phyloP scores from a whole-genome alignment of 768 basidiomycete species.

The Xerocomus brunneocitrinus region DNA sequence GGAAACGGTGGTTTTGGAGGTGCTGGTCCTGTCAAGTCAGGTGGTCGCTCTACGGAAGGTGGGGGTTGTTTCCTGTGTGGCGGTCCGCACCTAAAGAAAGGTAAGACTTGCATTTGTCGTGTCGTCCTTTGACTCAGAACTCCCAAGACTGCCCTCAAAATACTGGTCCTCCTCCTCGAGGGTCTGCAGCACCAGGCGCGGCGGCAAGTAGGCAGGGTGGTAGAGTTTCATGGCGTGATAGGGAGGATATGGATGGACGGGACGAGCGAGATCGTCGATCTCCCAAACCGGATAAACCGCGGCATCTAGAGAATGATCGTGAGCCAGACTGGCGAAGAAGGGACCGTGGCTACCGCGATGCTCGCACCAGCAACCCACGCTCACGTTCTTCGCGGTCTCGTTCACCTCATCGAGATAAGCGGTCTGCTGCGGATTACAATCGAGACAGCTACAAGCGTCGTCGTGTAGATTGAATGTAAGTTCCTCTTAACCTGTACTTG shows the following conservation, averaged over 20 bases:
- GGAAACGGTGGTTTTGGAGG: conserved; percentile 64
- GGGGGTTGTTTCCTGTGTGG: conserved; percentile 92
- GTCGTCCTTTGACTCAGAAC: conserved; percentile 5
- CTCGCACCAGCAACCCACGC: conserved; percentile 18
- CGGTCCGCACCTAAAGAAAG: conserved; percentile 90
- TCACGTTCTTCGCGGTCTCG: conserved; percentile 33
- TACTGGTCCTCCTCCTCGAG: conserved; percentile 33
- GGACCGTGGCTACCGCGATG: conserved; percentile 14
- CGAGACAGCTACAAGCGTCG: conserved; percentile 46
- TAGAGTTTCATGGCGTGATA: conserved; percentile 35
- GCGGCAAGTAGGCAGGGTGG: conserved; percentile 34
- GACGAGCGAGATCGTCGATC: conserved; percentile 23
- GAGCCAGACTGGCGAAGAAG: conserved; percentile 17
- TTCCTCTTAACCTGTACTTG: conserved; percentile 4
- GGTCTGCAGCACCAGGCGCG: conserved; percentile 21
- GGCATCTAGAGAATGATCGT: conserved; percentile 21
- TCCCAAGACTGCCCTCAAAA: conserved; percentile 50
- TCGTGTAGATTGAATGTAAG: conserved; percentile 46
- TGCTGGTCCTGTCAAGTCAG: conserved; percentile 45
- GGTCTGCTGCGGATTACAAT: conserved; percentile 26
- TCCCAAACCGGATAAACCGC: conserved; percentile 21
- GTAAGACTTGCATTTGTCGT: conserved; percentile 33
- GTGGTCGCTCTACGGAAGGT: conserved; percentile 49
- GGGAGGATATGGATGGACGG: conserved; percentile 15
- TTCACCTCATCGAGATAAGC: conserved; percentile 28